phyloP scores from a whole-genome alignment of 306 rosid species.

The Trichosanthes truncata region DNA sequence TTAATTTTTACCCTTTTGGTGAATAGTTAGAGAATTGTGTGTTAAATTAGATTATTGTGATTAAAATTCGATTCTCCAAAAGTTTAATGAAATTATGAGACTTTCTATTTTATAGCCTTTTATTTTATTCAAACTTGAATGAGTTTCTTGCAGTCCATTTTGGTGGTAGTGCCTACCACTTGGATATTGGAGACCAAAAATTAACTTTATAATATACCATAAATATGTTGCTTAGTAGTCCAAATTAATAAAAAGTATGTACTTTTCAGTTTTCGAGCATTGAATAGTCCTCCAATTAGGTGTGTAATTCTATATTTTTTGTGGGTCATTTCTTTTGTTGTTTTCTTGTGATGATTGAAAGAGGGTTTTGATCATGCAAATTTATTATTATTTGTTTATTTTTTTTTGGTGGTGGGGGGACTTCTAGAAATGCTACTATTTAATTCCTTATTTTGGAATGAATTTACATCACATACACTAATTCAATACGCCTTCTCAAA shows the following conservation, averaged over 20 bases:
- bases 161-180: constrained; percentile 5
- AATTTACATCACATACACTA: background rate
- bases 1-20: background rate
- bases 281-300: constrained; percentile 3
- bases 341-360: constrained; percentile 1
- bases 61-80: background rate
- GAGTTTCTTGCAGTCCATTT: background rate
- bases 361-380: background rate
- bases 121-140: background rate
- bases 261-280: background rate
- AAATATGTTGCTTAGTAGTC: background rate
- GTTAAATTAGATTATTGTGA: background rate
- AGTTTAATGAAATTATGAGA: background rate
- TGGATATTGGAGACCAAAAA: background rate
- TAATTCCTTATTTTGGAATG: background rate
- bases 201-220: background rate
- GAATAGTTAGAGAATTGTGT: background rate
- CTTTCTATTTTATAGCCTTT: background rate
- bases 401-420: background rate
- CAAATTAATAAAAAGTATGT: background rate
- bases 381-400: background rate
- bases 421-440: background rate
- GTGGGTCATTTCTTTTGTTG: background rate
- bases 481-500: background rate
- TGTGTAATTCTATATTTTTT: background rate